A percentile compares a stretch with the other conserved stretches of the same genome.
phyloP scores from a whole-genome alignment of 2,329 filamentous ascomycete genomes.

The Mycosphaerella sp. region DNA sequence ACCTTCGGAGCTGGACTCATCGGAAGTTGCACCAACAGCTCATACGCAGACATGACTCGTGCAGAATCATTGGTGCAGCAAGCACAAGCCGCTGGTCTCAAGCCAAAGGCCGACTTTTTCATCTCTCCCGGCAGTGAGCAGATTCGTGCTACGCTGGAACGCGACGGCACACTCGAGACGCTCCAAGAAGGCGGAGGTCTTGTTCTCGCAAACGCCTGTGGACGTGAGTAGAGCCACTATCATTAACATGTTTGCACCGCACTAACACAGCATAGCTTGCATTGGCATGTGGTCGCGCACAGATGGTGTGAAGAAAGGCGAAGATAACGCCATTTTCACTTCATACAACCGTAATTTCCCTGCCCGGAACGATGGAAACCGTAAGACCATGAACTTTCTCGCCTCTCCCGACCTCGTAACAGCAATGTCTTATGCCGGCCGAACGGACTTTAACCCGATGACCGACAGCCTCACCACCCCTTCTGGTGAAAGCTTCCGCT shows the following conservation, averaged over 20 bases:
- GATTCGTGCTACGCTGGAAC: slow-evolving; percentile 86
- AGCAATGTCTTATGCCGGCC: slow-evolving; percentile 87
- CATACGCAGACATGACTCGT: slow-evolving; percentile 97
- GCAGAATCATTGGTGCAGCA: slow-evolving; percentile 90
- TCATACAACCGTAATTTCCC: slow-evolving; percentile 99
- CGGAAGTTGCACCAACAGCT: slow-evolving; percentile 97
- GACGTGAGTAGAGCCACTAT: slow-evolving; percentile 17
- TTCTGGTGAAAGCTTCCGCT: slow-evolving; percentile 72
- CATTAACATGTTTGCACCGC: no score
- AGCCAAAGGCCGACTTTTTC: slow-evolving; percentile 86
- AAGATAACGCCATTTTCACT: slow-evolving; percentile 87
- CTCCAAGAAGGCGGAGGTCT: slow-evolving; percentile 82
- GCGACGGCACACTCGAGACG: slow-evolving; percentile 78
- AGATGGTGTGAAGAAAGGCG: slow-evolving; percentile 76
- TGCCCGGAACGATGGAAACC: slow-evolving; percentile 93
- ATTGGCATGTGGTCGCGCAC: slow-evolving; percentile 90
- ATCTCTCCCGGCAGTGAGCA: slow-evolving; percentile 96
- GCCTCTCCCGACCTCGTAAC: slow-evolving; percentile 96
- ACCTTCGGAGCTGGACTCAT: slow-evolving; percentile 90
- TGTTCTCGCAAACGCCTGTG: slow-evolving; percentile 91
- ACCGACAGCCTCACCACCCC: slow-evolving; percentile 77
- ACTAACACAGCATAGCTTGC: slow-evolving; percentile 5
- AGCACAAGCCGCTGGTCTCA: slow-evolving; percentile 78
- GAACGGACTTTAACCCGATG: slow-evolving; percentile 92
- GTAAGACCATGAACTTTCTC: slow-evolving; percentile 96